These are phyloP conservation scores for Panus rudis DNA, from an alignment of 768 basidiomycete genomes.

Conservation along the genomic window DNA sequence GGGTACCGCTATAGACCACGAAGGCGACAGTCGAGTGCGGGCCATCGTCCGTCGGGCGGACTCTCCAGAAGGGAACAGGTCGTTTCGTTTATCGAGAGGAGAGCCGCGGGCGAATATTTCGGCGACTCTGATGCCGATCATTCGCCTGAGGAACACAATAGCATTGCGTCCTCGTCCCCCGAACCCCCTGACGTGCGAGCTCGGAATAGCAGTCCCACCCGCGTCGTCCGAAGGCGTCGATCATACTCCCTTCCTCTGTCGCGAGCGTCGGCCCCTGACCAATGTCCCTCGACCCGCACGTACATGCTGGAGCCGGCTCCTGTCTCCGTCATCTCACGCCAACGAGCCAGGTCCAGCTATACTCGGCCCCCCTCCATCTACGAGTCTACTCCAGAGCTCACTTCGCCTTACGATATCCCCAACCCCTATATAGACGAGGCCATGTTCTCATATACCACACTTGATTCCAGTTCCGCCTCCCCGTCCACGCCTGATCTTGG, in stretches of 20 bases:
- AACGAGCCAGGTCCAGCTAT: constrained; percentile 1
- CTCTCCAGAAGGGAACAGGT: constrained; percentile 23
- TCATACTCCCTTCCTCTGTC: constrained; percentile 4
- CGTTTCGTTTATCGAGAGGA: constrained; percentile 15
- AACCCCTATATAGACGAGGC: neutral
- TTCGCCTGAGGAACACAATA: constrained; percentile 8
- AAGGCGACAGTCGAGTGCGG: constrained; percentile 8
- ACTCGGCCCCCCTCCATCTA: neutral
- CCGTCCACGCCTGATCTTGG: neutral
- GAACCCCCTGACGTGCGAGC: too few species aligned
- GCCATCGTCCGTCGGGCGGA: constrained; percentile 5
- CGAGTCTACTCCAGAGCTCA: neutral
- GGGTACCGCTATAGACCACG: constrained; percentile 56
- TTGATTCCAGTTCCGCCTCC: neutral
- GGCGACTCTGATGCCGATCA: constrained; percentile 5
- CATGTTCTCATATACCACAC: neutral
- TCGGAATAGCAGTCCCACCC: neutral
- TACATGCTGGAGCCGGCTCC: constrained; percentile 11
- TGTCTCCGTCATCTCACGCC: too few species aligned
- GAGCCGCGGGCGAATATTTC: constrained; percentile 6
- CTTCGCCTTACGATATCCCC: too few species aligned
- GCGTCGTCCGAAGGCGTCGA: constrained; percentile 9
- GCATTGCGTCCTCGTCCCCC: constrained; percentile 8
- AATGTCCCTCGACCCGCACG: constrained; percentile 8
- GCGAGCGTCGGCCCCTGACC: neutral